phyloP scores from a whole-genome alignment of 2,329 filamentous ascomycete genomes.

The Botrytis squamosa region DNA sequence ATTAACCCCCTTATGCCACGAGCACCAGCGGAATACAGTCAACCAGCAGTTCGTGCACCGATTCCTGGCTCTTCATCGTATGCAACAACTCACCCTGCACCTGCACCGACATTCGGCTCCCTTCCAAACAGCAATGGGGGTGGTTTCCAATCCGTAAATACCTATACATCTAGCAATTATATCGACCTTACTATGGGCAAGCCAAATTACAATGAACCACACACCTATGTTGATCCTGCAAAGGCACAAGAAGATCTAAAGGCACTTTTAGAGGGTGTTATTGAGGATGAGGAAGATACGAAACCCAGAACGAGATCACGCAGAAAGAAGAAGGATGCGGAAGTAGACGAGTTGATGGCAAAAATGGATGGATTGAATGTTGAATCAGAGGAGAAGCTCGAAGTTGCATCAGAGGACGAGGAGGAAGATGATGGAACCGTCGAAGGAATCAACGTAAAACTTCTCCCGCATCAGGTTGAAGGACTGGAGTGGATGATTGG shows the following conservation, averaged over 20 bases:
- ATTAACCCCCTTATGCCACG: conserved; percentile 34
- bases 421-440: conserved; percentile 62
- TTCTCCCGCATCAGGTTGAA: conserved; percentile 91
- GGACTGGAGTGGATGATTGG: conserved; percentile 94
- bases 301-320: conserved; percentile 40
- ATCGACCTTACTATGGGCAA: conserved; percentile 37
- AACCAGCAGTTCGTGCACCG: conserved; percentile 31
- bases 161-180: conserved; percentile 30
- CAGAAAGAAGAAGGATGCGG: conserved; percentile 42
- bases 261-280: conserved; percentile 75
- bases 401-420: conserved; percentile 43
- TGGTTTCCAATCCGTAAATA: conserved; percentile 36
- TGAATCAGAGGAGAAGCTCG: conserved; percentile 41
- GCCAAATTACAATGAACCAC: conserved; percentile 32
- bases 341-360: conserved; percentile 37
- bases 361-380: conserved; percentile 45
- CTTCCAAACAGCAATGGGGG: conserved; percentile 35
- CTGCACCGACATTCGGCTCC: conserved; percentile 35
- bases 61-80: conserved; percentile 28
- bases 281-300: conserved; percentile 63
- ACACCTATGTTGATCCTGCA: conserved; percentile 53
- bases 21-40: conserved; percentile 31
- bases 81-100: conserved; percentile 36
- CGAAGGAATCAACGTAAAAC: conserved; percentile 79
- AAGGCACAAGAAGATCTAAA: conserved; percentile 77